These are phyloP conservation scores for Panellus pusillus DNA, from an alignment of 768 basidiomycete genomes.

Conservation along the genomic window DNA sequence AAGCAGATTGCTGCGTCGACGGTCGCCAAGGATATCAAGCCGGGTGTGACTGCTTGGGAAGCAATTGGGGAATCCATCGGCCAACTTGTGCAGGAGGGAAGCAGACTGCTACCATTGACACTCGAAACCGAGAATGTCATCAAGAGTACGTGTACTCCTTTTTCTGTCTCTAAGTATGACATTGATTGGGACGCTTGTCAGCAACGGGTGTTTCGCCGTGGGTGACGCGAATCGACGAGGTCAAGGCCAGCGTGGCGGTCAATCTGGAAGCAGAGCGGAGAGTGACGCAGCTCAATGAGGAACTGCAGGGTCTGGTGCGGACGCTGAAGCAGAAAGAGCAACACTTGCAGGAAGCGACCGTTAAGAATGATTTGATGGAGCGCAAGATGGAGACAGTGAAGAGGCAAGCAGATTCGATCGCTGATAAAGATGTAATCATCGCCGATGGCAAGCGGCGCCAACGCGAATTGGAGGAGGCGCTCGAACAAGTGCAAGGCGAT, in stretches of 20 bases:
- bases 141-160: conserved; percentile 56
- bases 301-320: conserved; percentile 84
- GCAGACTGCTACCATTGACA: conserved; percentile 65
- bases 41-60: conserved; percentile 74
- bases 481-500: conserved; percentile 90
- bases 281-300: conserved; percentile 81
- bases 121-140: conserved; percentile 76
- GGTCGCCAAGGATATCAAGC: conserved; percentile 65
- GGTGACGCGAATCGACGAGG: conserved; percentile 76
- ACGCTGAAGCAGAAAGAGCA: conserved; percentile 89
- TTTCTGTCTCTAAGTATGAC: not conserved
- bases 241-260: conserved; percentile 79
- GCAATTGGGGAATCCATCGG: conserved; percentile 68
- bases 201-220: conserved; percentile 82
- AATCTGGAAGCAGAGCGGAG: conserved; percentile 93
- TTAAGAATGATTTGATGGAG: conserved; percentile 96
- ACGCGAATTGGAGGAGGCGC: conserved; percentile 86
- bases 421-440: conserved; percentile 79
- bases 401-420: conserved; percentile 84
- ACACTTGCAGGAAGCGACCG: conserved; percentile 79
- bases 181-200: conserved; percentile 27
- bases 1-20: conserved; percentile 72
- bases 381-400: conserved; percentile 88
- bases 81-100: conserved; percentile 70
- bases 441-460: conserved; percentile 85